Base-by-base conservation (phyloP, 2,329 filamentous ascomycete genomes). In the Capronia epimyces region DNA sequence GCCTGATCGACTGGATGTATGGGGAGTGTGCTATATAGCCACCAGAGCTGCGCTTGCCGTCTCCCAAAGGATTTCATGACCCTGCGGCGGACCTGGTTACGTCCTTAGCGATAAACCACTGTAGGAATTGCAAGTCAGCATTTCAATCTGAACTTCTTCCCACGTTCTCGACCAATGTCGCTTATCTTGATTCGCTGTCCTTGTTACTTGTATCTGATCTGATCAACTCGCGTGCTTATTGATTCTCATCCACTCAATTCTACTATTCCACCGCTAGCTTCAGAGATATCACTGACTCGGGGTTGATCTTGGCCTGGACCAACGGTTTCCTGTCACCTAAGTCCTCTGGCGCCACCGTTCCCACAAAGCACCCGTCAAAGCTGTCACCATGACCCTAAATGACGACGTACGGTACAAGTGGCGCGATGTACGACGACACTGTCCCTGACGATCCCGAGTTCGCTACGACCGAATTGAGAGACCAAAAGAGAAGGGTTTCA, bases 401-500 rank as follows among this genome's bases (percentile, higher is more conserved):
- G 18, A 37, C 34, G 34, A 37, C 34, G 34, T 37, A 20, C 34
- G 34, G 34, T 4, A 37, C 34, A 37, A 37, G 7, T 29, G 13
- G 27, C 18, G 15, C 34, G 3, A 1, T 37, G 34, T 37, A 37
- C 18, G 16, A 37, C n/a, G 18, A 37, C 34, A 37, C 6, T 20
- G 34, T 37, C 34, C 34, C 34, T 20, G 24, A 20, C 3, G 3
- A 16, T 44, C 25, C 7, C n/a, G 10, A 20, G 9, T 44, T 40
- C 50, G 44, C 50, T 52, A 48, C 43, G 22, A 44, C 31, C 25
- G 39, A 42, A 24, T n/a, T 6, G 3, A n/a, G 24, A 18, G 37
- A 18, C 43, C 29, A 46, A 47, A 51, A 45, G 42, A 46, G 43
- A 32, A 21, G 20, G 43, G 37, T 29, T 31, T 37, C 39, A 40